Conservation (phyloP, 805 yeast species). For the Teunomyces tritomae region DNA sequence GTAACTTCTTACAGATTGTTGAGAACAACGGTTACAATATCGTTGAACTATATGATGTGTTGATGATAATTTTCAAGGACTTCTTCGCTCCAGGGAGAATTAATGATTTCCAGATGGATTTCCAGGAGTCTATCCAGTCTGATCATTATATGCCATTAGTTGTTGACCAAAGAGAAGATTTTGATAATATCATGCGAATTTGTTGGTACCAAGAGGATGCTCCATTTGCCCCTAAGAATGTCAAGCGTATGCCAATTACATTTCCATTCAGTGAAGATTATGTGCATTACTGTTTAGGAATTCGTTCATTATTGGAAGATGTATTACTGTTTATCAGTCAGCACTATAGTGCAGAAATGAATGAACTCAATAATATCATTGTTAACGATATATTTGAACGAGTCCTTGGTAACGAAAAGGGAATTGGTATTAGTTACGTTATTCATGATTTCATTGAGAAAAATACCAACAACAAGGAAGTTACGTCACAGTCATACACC, state of each 20-base stretch:
- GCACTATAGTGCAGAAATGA: conserved; percentile 61
- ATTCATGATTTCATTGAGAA: conserved; percentile 58
- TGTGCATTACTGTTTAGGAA: conserved; percentile 78
- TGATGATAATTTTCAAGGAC: conserved; percentile 55
- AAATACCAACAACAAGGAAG: conserved; percentile 78
- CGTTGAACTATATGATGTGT: conserved; percentile 57
- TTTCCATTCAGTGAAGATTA: conserved; percentile 85
- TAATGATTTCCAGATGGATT: conserved; percentile 57
- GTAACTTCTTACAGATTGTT: conserved; percentile 70
- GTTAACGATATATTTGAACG: conserved; percentile 62
- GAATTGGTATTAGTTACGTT: conserved; percentile 57
- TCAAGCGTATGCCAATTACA: conserved; percentile 56
- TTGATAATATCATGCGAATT: conserved; percentile 58
- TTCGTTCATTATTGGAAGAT: conserved; percentile 62
- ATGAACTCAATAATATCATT: conserved; percentile 55
- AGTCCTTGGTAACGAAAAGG: conserved; percentile 51
- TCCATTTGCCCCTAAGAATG: conserved; percentile 40
- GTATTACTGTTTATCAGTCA: conserved; percentile 63
- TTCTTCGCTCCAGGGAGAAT: conserved; percentile 58
- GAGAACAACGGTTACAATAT: conserved; percentile 68
- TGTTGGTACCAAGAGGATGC: conserved; percentile 68
- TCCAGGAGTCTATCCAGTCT: conserved; percentile 59
- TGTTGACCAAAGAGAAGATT: conserved; percentile 57
- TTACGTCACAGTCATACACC: conserved; percentile 82
- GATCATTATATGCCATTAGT: conserved; percentile 90